Conservation (phyloP, 1,139 yeast genomes). For the Torulaspora globosa region DNA sequence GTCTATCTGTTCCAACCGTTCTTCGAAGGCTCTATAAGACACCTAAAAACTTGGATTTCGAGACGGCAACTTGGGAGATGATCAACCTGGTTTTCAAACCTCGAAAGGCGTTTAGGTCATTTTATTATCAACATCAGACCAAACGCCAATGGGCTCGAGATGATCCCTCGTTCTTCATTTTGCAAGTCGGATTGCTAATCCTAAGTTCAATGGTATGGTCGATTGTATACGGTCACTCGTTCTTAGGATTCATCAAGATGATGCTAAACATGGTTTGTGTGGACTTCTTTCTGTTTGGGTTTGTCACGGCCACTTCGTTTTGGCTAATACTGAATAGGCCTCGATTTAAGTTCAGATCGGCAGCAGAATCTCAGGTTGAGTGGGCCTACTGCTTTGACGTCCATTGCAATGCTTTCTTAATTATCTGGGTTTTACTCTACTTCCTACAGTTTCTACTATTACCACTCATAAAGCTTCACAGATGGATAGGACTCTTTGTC, state of each 20-base stretch:
- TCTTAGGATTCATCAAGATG: conserved; percentile 56
- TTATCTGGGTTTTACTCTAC: conserved; percentile 76
- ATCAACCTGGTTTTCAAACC: conserved; percentile 70
- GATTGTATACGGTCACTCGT: conserved; percentile 64
- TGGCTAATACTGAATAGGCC: conserved; percentile 66
- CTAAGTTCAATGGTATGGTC: conserved; percentile 91
- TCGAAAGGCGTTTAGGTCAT: conserved; percentile 72
- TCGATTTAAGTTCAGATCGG: conserved; percentile 45
- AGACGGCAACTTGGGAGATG: conserved; percentile 90
- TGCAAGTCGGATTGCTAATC: conserved; percentile 59
- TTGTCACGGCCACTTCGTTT: conserved; percentile 61
- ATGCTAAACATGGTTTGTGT: conserved; percentile 79
- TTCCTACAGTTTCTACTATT: conserved; percentile 70
- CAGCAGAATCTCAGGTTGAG: conserved; percentile 58
- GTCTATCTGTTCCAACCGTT: conserved; percentile 39
- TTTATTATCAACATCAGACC: conserved; percentile 73
- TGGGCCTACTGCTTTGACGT: conserved; percentile 95
- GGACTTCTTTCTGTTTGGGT: conserved; percentile 73
- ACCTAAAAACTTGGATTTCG: conserved; percentile 72
- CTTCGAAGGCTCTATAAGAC: conserved; percentile 60
- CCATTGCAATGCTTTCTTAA: conserved; percentile 81
- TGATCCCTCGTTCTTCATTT: conserved; percentile 81
- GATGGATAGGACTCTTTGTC: conserved; percentile 59
- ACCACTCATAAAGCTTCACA: conserved; percentile 63
- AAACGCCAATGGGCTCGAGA: conserved; percentile 77